A percentile compares a stretch with the other conserved stretches of the same genome.
Conservation (phyloP, 805 yeast species). For the Saccharomycopsis javanensis region DNA sequence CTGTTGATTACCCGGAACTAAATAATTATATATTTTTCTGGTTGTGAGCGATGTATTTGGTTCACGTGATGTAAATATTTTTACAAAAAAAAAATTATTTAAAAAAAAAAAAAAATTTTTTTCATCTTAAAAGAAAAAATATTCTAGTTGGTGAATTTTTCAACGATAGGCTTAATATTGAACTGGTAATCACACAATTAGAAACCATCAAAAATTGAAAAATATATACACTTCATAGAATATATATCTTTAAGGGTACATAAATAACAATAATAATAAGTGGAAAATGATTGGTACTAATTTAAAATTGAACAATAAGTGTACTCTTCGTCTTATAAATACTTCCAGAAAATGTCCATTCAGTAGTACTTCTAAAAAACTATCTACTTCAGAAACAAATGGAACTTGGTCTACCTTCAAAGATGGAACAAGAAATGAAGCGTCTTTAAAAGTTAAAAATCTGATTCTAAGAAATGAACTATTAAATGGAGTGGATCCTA, state of each 20-base stretch:
- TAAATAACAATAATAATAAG: not conserved
- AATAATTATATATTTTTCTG: not conserved
- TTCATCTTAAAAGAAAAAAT: too few relatives aligned
- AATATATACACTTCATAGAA: not conserved
- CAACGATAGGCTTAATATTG: too few relatives aligned
- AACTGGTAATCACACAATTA: too few relatives aligned
- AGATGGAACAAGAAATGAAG: slow-evolving; percentile 5
- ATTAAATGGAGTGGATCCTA: slow-evolving; percentile 27
- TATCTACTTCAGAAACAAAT: not conserved
- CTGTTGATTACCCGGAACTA: not conserved
- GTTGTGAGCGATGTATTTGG: not conserved
- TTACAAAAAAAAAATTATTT: not conserved
- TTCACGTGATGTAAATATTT: not conserved
- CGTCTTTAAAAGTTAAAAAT: slow-evolving; percentile 23
- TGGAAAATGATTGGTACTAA: not conserved
- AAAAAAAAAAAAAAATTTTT: not conserved
- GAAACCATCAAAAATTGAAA: not conserved
- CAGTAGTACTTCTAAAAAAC: not conserved
- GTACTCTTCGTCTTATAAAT: not conserved
- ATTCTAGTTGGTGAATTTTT: too few relatives aligned
- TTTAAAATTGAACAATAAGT: not conserved
- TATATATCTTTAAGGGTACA: too few relatives aligned
- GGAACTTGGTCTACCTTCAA: slow-evolving; percentile 16
- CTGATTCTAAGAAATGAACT: slow-evolving; percentile 25
- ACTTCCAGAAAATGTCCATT: not conserved